Base-by-base conservation (phyloP, 2,329 filamentous ascomycete species). In the Xylaria sp. region DNA sequence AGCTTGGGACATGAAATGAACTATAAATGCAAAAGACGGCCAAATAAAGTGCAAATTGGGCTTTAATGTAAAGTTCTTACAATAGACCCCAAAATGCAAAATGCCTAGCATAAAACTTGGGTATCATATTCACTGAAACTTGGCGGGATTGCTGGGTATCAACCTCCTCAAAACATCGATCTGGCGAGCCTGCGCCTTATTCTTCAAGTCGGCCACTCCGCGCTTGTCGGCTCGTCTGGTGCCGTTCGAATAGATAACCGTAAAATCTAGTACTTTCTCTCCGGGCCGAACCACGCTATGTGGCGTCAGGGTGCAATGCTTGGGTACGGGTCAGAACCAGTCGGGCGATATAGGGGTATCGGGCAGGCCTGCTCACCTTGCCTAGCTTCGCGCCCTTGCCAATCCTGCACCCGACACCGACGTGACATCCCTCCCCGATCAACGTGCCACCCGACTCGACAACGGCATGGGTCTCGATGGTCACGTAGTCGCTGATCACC, bases 291-390 rank as follows among this genome's bases (percentile, higher is more conserved):
- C 75, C 21, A 79, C 76, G 20, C 82, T 86, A 54, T 83, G 78
- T 0, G 88, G 81, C 7, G 88, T 87, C 47, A 92, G 78, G 19
- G 88, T 91, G 64, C 88, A 88, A 67, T 91, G 83, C 78, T 87
- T 42, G n/a, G 6, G 21, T 29, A 40, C 22, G 40, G n/a, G 20
- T 56, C 26, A 52, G 49, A 48, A 56, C 37, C 22, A 9, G 21
- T 17, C 24, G 38, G 18, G 21, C 9, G 41, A 20, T 2, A 29
- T 40, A 9, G 20, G 39, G 21, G 38, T 29, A 21, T 8, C 21
- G 13, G 38, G 5, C 8, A 16, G 38, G 5, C 8, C 11, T 43
- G 62, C 74, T 54, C 69, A 87, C 85, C 79, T 84, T 85, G 49
- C 86, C 86, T 44, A 89, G 74, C 26, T 78, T 76, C 16, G 84